phyloP scores from a whole-genome alignment of 176 grass and related monocot genomes.

The Carex littledalei region DNA sequence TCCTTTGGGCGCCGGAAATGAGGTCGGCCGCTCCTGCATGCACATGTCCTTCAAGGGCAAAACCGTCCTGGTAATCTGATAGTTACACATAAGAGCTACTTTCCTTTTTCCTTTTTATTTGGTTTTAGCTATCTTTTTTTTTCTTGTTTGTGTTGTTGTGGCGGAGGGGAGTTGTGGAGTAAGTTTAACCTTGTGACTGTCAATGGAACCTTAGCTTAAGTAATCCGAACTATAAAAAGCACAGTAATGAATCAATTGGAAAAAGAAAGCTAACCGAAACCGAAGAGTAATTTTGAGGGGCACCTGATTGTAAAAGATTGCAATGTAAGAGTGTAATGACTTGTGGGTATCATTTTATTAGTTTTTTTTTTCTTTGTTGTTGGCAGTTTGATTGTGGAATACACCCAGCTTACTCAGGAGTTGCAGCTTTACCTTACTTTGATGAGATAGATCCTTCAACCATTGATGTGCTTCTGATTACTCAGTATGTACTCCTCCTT shows the following conservation, averaged over 20 bases:
- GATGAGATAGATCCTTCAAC: conserved; percentile 94
- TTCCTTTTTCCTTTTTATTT: too few species aligned
- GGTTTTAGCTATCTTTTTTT: too few species aligned
- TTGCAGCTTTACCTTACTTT: conserved; percentile 88
- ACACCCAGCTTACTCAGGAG: conserved; percentile 84
- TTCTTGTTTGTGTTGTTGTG: too few species aligned
- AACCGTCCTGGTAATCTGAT: conserved; percentile 52
- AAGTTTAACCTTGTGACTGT: too few species aligned
- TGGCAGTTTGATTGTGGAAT: conserved; percentile 90
- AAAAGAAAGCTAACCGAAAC: not conserved
- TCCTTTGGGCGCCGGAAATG: conserved; percentile 82
- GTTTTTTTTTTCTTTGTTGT: not conserved
- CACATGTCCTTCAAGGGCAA: conserved; percentile 95
- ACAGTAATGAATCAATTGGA: not conserved
- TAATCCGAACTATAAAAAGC: not conserved
- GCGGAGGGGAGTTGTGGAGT: too few species aligned
- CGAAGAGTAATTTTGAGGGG: not conserved
- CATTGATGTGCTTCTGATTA: conserved; percentile 89
- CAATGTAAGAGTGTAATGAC: not conserved
- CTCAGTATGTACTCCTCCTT: conserved; percentile 39
- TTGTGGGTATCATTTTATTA: not conserved
- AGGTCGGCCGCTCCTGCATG: conserved; percentile 95
- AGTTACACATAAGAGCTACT: not conserved
- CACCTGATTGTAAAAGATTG: not conserved
- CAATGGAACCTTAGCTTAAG: too few species aligned